Base-by-base conservation (phyloP, 2,329 filamentous ascomycete genomes). In the Hymenoscyphus infarciens region DNA sequence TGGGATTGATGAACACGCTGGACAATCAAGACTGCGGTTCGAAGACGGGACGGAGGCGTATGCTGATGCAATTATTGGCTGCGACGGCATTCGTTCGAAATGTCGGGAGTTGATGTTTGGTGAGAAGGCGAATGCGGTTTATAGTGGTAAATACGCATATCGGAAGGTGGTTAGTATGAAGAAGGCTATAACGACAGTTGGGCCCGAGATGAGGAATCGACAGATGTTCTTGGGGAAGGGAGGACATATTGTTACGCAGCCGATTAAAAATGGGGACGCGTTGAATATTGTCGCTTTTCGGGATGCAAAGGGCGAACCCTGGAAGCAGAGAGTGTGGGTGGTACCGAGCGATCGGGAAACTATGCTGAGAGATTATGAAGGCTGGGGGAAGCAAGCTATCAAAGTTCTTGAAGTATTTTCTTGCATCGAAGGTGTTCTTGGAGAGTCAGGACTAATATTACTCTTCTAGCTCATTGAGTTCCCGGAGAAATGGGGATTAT, bases 81-180 rank as follows among this genome's bases (percentile, higher is more conserved):
- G 83, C 69, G 86, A 89, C 72, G 86, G 86, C 0, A 86, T 88
- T 70, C 82, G 83, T 68, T 85, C 82, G 0, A 75, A 77, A 1
- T 77, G 82, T 6, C 77, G 86, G 4, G 70, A 78, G 19, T 70
- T 82, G 11, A 72, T 88, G 3, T 75, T 87, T 5, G 82, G 81
- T 1, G 71, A 77, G 2, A 73, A 76, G 25, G 74, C 79, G 0
- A 71, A 78, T 29, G 77, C 85, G 0, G 71, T 77, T 1, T 88
- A 84, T 70, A 81, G 79, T 1, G 76, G 81, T 39, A 84, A 86
- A 65, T 83, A 83, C 71, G 86, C 83, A 49, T 89, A 86, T 73
- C 79, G 87, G 1, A 81, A 81, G 0, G 73, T 89, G 1, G 76
- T 88, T 1, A 81, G 83, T 0, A 88, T 88, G 80, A 75, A 77